Percentiles rank a stretch among this genome's conserved stretches.
phyloP scores from a whole-genome alignment of 495 filamentous ascomycete species.

The Extremus antarcticus region DNA sequence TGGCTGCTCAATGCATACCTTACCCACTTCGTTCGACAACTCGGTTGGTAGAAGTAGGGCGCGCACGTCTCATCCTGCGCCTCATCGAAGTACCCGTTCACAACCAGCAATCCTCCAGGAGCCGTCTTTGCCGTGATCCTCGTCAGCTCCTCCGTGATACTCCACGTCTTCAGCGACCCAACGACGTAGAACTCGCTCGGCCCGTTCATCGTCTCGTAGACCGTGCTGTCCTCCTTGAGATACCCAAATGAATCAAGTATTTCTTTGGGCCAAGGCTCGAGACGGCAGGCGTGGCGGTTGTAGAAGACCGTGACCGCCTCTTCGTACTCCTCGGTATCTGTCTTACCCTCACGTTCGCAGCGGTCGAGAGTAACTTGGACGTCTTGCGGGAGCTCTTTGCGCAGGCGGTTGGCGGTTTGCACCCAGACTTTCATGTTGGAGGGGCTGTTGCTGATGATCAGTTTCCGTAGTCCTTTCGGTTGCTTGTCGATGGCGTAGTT shows the following conservation, averaged over 20 bases:
- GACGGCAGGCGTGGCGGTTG: conserved; percentile 32
- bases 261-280: conserved; percentile 31
- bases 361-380: conserved; percentile 32
- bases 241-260: conserved; percentile 24
- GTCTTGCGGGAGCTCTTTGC: conserved; percentile 32
- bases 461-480: conserved; percentile 31
- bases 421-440: conserved; percentile 29
- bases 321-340: conserved; percentile 37
- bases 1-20: conserved; percentile 36
- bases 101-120: conserved; percentile 31
- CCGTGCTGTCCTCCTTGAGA: conserved; percentile 35
- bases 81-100: conserved; percentile 43
- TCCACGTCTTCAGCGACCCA: conserved; percentile 37
- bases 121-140: conserved; percentile 5
- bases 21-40: conserved; percentile 35
- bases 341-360: conserved; percentile 30
- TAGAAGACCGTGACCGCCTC: conserved; percentile 35
- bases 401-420: conserved; percentile 23
- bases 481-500: conserved; percentile 26
- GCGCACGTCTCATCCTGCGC: conserved; percentile 35
- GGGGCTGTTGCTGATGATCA: conserved; percentile 35
- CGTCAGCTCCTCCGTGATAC: conserved; percentile 3
- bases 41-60: conserved; percentile 35
- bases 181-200: conserved; percentile 38
- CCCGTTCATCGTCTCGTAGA: conserved; percentile 41